Evolutionary conservation across 2,329 filamentous ascomycete species (phyloP).

Genomic region (Sarocladium brachiariae): DNA sequence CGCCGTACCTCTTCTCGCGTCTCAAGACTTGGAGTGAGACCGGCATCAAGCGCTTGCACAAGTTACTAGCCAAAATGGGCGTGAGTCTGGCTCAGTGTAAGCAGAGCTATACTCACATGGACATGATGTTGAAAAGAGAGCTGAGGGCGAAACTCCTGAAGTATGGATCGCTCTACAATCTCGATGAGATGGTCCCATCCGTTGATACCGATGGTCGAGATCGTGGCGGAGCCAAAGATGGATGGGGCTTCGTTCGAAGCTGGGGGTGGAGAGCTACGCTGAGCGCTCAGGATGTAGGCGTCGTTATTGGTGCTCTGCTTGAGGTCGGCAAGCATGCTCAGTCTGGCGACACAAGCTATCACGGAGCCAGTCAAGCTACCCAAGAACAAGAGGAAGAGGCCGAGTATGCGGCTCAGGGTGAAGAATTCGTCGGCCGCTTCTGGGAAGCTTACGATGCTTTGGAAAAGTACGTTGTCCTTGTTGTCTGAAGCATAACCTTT

Average conservation of each 20-base stretch:
- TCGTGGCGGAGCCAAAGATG: slow-evolving; percentile 70
- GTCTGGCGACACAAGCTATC: slow-evolving; percentile 22
- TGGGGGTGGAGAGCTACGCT: slow-evolving; percentile 97
- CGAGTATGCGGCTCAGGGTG: slow-evolving; percentile 44
- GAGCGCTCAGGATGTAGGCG: slow-evolving; percentile 88
- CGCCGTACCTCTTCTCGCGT: slow-evolving; percentile 84
- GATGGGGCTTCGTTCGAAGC: slow-evolving; percentile 93
- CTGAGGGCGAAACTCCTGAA: slow-evolving; percentile 79
- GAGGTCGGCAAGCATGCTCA: slow-evolving; percentile 69
- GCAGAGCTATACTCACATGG: slow-evolving; percentile 96
- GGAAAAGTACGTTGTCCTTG: slow-evolving; percentile 47
- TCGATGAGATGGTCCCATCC: slow-evolving; percentile 86
- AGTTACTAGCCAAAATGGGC: slow-evolving; percentile 96
- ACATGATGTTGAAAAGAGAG: slow-evolving; percentile 89
- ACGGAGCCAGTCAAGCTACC: slow-evolving; percentile 23
- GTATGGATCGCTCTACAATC: slow-evolving; percentile 86
- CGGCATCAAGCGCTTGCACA: slow-evolving; percentile 82
- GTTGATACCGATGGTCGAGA: slow-evolving; percentile 64
- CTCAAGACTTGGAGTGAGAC: slow-evolving; percentile 92
- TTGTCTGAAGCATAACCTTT: background rate
- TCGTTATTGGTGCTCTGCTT: slow-evolving; percentile 83
- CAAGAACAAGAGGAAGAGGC: slow-evolving; percentile 40
- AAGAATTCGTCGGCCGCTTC: slow-evolving; percentile 61
- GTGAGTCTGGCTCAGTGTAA: slow-evolving; percentile 89
- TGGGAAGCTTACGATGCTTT: slow-evolving; percentile 69